Evolutionary conservation across 2,329 filamentous ascomycete species (phyloP).

Genomic region (Fusarium sp.): DNA sequence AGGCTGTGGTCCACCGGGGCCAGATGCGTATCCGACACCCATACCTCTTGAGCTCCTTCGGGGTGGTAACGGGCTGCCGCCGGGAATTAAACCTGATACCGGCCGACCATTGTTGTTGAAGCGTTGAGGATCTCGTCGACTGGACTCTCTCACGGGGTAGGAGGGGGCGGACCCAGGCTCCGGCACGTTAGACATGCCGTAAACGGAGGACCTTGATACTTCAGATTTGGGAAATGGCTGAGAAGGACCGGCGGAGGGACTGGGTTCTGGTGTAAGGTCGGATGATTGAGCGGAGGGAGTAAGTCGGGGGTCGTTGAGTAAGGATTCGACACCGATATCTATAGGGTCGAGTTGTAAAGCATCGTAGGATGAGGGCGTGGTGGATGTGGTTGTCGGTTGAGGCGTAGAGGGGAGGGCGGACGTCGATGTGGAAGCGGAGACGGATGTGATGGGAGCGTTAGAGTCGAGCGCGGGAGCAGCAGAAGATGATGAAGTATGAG

Average conservation of each 20-base stretch:
- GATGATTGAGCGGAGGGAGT: conserved; percentile 27
- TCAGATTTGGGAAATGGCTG: conserved; percentile 43
- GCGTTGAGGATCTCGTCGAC: conserved; percentile 72
- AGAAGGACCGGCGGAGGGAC: conserved; percentile 21
- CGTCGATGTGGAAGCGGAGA: conserved; percentile 35
- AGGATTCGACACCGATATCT: conserved; percentile 41
- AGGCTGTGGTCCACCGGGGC: conserved; percentile 38
- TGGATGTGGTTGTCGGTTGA: conserved; percentile 39
- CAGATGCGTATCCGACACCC: conserved; percentile 67
- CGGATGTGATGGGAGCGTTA: conserved; percentile 30
- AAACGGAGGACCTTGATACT: conserved; percentile 63
- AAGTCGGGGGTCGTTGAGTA: conserved; percentile 45
- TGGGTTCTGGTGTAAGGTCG: conserved; percentile 36
- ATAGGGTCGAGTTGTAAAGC: conserved; percentile 46
- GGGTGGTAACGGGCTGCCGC: conserved; percentile 76
- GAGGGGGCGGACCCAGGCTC: conserved; percentile 71
- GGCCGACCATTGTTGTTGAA: conserved; percentile 75
- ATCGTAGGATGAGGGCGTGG: conserved; percentile 41
- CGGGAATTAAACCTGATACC: conserved; percentile 59
- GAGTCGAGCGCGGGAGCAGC: conserved; percentile 42
- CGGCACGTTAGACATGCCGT: conserved; percentile 69
- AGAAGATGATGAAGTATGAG: conserved; percentile 45
- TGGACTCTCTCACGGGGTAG: conserved; percentile 76
- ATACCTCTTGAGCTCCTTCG: conserved; percentile 83
- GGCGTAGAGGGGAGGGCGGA: conserved; percentile 31